These are phyloP conservation scores for Penicillium fimorum DNA, from an alignment of 495 filamentous ascomycete species.

Conservation along the genomic window DNA sequence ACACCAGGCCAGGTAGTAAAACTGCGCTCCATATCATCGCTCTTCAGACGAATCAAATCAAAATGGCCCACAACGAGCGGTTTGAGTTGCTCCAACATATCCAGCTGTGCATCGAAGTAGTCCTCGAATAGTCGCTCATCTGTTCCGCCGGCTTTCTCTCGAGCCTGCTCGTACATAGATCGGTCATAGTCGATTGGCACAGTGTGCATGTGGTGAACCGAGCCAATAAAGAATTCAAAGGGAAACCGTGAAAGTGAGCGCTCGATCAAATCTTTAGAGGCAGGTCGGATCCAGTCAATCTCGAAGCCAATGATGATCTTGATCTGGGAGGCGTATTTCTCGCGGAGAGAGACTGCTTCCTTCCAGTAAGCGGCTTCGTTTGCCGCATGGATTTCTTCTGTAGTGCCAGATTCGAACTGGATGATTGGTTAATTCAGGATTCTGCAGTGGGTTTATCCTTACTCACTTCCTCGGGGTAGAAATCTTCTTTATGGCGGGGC, in stretches of 20 bases:
- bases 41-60: constrained; percentile 82
- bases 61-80: constrained; percentile 90
- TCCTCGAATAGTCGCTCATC: constrained; percentile 72
- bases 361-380: constrained; percentile 69
- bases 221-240: constrained; percentile 88
- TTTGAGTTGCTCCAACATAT: constrained; percentile 70
- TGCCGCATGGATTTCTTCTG: constrained; percentile 39
- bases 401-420: constrained; percentile 41
- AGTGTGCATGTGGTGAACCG: constrained; percentile 80
- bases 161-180: constrained; percentile 62
- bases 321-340: constrained; percentile 68
- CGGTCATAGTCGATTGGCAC: constrained; percentile 87
- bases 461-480: constrained; percentile 89
- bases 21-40: constrained; percentile 60
- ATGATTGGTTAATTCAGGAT: constrained; percentile 2
- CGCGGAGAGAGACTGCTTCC: constrained; percentile 70
- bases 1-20: constrained; percentile 57
- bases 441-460: neutral
- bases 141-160: constrained; percentile 53
- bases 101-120: constrained; percentile 84
- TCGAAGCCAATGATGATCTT: constrained; percentile 88
- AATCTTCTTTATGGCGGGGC: constrained; percentile 71
- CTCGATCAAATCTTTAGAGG: constrained; percentile 57
- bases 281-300: constrained; percentile 80
- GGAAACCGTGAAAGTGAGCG: constrained; percentile 56